These are phyloP conservation scores for Fusarium redolens DNA, from an alignment of 2,329 filamentous ascomycete genomes.

Conservation along the genomic window DNA sequence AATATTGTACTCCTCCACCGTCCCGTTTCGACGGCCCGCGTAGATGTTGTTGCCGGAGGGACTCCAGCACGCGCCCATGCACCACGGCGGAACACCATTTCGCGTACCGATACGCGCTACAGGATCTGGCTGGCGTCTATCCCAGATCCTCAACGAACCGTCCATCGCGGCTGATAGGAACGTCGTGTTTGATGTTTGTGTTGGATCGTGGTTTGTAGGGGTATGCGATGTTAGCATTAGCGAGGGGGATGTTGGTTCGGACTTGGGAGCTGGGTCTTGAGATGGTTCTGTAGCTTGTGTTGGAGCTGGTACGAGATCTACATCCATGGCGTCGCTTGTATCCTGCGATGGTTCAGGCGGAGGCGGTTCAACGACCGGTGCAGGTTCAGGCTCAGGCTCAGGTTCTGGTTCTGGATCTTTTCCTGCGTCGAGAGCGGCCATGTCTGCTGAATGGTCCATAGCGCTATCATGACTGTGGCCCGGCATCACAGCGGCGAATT, in stretches of 20 bases:
- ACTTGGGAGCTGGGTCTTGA: slow-evolving; percentile 24
- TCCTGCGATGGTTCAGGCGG: slow-evolving; percentile 20
- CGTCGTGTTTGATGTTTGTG: slow-evolving; percentile 76
- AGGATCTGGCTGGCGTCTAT: slow-evolving; percentile 79
- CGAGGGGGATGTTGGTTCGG: slow-evolving; percentile 38
- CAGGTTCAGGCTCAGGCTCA: background rate
- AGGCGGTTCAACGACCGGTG: slow-evolving; percentile 37
- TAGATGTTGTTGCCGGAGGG: slow-evolving; percentile 96
- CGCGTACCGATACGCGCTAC: slow-evolving; percentile 82
- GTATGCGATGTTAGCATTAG: slow-evolving; percentile 52
- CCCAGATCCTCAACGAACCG: slow-evolving; percentile 93
- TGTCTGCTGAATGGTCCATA: slow-evolving; percentile 57
- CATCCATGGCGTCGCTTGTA: slow-evolving; percentile 45
- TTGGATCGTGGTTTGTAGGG: slow-evolving; percentile 60
- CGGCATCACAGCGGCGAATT: slow-evolving; percentile 72
- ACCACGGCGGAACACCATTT: slow-evolving; percentile 89
- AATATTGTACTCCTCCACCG: slow-evolving; percentile 93
- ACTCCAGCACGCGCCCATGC: slow-evolving; percentile 96
- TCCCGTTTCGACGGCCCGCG: slow-evolving; percentile 88
- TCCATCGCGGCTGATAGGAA: slow-evolving; percentile 92
- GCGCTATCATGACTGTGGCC: slow-evolving; percentile 54
- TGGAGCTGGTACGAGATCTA: slow-evolving; percentile 39
- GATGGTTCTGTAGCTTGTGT: slow-evolving; percentile 23
- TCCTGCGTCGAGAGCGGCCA: slow-evolving; percentile 50
- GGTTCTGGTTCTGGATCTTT: slow-evolving; percentile 45